Conservation (phyloP, 805 yeast species). For the Cyberlindnera bimundalis region DNA sequence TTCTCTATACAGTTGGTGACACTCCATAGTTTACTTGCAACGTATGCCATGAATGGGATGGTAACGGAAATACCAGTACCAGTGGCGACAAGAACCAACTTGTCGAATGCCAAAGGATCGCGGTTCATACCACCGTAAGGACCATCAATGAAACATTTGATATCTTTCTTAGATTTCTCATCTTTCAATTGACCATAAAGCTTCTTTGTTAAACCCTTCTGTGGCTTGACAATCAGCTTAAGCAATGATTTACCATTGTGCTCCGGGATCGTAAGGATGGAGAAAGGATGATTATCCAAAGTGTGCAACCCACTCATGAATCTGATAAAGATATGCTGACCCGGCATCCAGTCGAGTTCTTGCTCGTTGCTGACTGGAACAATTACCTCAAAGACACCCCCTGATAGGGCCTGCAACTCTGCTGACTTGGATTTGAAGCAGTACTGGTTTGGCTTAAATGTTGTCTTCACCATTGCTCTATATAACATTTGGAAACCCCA, state of each 20-base stretch:
- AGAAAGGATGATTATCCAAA: conserved; percentile 55
- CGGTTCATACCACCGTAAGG: conserved; percentile 55
- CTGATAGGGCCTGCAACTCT: conserved; percentile 22
- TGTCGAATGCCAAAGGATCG: conserved; percentile 42
- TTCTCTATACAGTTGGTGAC: conserved; percentile 22
- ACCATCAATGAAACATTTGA: conserved; percentile 46
- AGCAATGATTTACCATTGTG: conserved; percentile 27
- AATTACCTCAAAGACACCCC: conserved; percentile 34
- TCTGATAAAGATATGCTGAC: conserved; percentile 53
- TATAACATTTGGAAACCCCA: conserved; percentile 49
- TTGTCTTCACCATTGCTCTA: conserved; percentile 43
- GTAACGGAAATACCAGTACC: conserved; percentile 55
- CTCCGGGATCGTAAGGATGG: conserved; percentile 37
- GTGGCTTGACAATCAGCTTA: conserved; percentile 44
- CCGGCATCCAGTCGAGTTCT: conserved; percentile 47
- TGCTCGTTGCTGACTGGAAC: conserved; percentile 24
- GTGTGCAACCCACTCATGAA: conserved; percentile 40
- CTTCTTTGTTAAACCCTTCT: conserved; percentile 43
- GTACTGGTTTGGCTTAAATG: conserved; percentile 41
- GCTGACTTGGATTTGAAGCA: conserved; percentile 39
- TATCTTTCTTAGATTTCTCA: conserved; percentile 20
- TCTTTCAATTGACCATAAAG: conserved; percentile 31
- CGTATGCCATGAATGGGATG: conserved; percentile 38
- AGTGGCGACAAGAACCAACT: conserved; percentile 38
- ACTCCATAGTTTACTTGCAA: conserved; percentile 13